A percentile compares a stretch with the other conserved stretches of the same genome.
phyloP scores from a whole-genome alignment of 2,329 filamentous ascomycete genomes.

The Cytospora piceae region DNA sequence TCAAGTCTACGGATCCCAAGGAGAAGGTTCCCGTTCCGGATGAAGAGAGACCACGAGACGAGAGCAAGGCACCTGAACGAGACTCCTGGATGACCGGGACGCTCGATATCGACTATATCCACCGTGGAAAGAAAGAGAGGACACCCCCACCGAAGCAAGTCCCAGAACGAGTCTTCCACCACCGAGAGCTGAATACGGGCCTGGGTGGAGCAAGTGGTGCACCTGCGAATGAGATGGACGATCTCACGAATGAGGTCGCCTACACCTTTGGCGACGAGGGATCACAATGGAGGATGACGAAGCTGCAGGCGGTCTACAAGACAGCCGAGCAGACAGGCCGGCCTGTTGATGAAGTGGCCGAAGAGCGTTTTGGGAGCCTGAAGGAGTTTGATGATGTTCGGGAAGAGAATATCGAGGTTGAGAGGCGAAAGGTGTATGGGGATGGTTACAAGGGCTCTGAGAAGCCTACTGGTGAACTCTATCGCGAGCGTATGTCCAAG shows the following conservation, averaged over 20 bases:
- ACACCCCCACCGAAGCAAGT: slow-evolving; percentile 57
- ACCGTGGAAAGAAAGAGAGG: slow-evolving; percentile 62
- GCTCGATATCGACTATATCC: slow-evolving; percentile 81
- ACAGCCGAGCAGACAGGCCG: slow-evolving; percentile 74
- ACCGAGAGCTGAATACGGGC: slow-evolving; percentile 75
- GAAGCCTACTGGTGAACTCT: slow-evolving; percentile 86
- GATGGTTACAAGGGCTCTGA: slow-evolving; percentile 82
- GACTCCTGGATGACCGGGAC: slow-evolving; percentile 95
- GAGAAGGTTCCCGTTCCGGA: slow-evolving; percentile 56
- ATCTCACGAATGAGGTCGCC: slow-evolving; percentile 63
- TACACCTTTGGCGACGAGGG: slow-evolving; percentile 91
- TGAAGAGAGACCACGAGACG: slow-evolving; percentile 35
- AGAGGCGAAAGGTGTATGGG: slow-evolving; percentile 81
- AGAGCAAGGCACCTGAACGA: slow-evolving; percentile 57
- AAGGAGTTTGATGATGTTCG: slow-evolving; percentile 88
- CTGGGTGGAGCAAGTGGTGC: slow-evolving; percentile 43
- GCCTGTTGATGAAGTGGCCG: slow-evolving; percentile 79
- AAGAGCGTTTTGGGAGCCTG: slow-evolving; percentile 80
- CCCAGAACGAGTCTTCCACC: slow-evolving; percentile 73
- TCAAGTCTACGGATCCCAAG: slow-evolving; percentile 52
- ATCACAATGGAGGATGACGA: slow-evolving; percentile 95
- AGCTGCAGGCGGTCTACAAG: slow-evolving; percentile 82
- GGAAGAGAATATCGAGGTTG: slow-evolving; percentile 90
- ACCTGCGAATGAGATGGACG: slow-evolving; percentile 59
- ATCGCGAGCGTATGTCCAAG: slow-evolving; percentile 71